Evolutionary conservation across 768 basidiomycete genomes (phyloP), one percentile per base, ranked within the genome.

Genomic region (Cubamyces lactineus): DNA sequence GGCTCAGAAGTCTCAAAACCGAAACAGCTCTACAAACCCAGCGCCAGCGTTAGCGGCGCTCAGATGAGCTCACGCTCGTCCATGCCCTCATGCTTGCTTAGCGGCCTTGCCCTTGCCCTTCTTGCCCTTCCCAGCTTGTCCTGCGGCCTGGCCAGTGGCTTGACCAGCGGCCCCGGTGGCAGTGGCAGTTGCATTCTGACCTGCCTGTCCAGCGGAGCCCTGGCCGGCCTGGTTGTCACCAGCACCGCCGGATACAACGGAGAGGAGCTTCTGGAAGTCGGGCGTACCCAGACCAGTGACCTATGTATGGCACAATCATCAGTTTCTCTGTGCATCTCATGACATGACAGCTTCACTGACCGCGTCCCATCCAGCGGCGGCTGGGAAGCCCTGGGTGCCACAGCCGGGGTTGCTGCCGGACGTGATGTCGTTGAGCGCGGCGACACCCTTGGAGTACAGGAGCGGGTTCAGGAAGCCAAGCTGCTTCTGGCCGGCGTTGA

Each of bases 271-370:
- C 19, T 34, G 28, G 53, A 86, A 88, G 67, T 87, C 80, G n/a
- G 86, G 86, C 5, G 85, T 87, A 1, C 86, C 86, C n/a, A 85
- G 73, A 17, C 86, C 86, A 43, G 86, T 88, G 56, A 86, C 79
- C 82, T 83, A 21, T n/a, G 1, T 3, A 15, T 28, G 28, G 7
- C 28, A 28, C 28, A n/a, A n/a, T 28, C 9, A 19, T 53, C 30
- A 53, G 51, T 15, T n/a, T 9, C 19, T 11, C 23, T 17, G 21
- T 24, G 24, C 19, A 30, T 19, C 13, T 38, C 3, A 17, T 34
- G 23, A 6, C 19, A 46, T 26, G n/a, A 58, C 34, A 17, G 24
- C 5, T 34, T 24, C 19, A 61, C 72, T 21, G 56, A 74, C 75
- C 24, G 74, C 71, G 42, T 76, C 74, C 74, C 74, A 76, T 1